Evolutionary conservation across 2,329 filamentous ascomycete genomes (phyloP).

Genomic region (Didymella pomorum): DNA sequence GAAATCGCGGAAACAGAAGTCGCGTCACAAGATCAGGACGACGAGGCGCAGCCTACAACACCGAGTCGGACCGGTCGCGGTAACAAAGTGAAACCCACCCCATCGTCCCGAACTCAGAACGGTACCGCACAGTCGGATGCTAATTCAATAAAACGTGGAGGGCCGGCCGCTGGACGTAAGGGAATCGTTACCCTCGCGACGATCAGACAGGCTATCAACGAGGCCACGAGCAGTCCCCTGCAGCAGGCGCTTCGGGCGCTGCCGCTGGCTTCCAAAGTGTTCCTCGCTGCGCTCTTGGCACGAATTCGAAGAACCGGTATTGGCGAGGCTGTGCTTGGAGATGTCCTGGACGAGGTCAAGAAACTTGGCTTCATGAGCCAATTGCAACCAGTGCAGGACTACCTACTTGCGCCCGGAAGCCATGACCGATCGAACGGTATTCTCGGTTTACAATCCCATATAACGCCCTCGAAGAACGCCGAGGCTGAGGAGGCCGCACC

Average conservation of each 20-base stretch:
- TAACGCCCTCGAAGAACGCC: constrained; percentile 30
- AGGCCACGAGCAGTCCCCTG: constrained; percentile 90
- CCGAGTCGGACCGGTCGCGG: constrained; percentile 65
- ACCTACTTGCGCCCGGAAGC: constrained; percentile 60
- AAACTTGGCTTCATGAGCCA: constrained; percentile 70
- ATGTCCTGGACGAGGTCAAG: constrained; percentile 86
- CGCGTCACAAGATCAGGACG: constrained; percentile 41
- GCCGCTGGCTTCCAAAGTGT: constrained; percentile 81
- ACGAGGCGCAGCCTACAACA: constrained; percentile 60
- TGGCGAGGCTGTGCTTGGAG: constrained; percentile 85
- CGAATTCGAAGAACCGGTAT: constrained; percentile 83
- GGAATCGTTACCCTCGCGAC: constrained; percentile 86
- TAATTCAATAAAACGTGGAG: constrained; percentile 37
- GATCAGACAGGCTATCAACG: constrained; percentile 92
- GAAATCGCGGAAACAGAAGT: constrained; percentile 86
- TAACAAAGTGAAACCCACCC: constrained; percentile 41
- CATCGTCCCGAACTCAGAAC: constrained; percentile 29
- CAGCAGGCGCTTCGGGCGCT: constrained; percentile 87
- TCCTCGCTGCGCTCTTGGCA: constrained; percentile 82
- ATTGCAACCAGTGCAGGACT: constrained; percentile 67
- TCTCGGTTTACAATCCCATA: constrained; percentile 17
- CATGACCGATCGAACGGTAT: constrained; percentile 34
- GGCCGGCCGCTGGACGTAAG: constrained; percentile 39
- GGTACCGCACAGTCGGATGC: constrained; percentile 32
- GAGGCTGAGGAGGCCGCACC: constrained; percentile 26